A percentile compares a stretch with the other conserved stretches of the same genome.
Conservation (phyloP, 1,284 basidiomycete species). For the Phellopilus nigrolimitatus region DNA sequence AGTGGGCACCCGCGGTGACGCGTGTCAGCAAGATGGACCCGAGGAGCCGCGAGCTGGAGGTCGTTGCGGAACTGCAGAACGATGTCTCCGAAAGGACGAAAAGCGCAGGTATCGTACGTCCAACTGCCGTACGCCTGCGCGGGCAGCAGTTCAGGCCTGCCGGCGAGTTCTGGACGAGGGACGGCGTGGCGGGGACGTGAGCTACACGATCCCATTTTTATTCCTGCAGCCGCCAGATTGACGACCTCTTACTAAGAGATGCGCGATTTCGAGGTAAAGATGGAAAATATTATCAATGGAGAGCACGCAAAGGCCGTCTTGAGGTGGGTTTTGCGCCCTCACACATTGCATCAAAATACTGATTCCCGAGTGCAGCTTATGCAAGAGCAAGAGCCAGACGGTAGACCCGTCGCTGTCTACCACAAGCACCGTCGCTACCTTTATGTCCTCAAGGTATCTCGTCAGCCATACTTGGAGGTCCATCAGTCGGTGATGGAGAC, state of each 20-base stretch:
- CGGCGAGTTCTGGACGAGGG: slow-evolving; percentile 29
- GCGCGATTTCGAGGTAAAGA: slow-evolving; percentile 32
- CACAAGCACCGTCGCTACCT: slow-evolving; percentile 34
- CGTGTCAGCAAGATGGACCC: slow-evolving; percentile 33
- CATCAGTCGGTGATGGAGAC: slow-evolving; percentile 32
- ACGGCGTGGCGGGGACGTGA: slow-evolving; percentile 19
- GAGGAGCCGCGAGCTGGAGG: slow-evolving; percentile 31
- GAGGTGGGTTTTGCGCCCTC: slow-evolving; percentile 26
- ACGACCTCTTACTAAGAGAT: slow-evolving; percentile 20
- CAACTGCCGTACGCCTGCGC: slow-evolving; percentile 28
- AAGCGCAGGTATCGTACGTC: too few species aligned
- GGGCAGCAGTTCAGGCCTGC: slow-evolving; percentile 28
- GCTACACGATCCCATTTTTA: background rate
- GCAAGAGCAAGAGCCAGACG: slow-evolving; percentile 27
- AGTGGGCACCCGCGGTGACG: slow-evolving; percentile 36
- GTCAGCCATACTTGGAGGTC: slow-evolving; percentile 36
- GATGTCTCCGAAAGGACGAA: slow-evolving; percentile 23
- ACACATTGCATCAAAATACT: too few species aligned
- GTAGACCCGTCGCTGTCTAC: slow-evolving; percentile 33
- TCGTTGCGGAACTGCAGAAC: slow-evolving; percentile 33
- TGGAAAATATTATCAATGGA: slow-evolving; percentile 32
- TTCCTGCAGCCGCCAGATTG: slow-evolving; percentile 6
- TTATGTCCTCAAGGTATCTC: slow-evolving; percentile 34
- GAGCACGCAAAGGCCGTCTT: slow-evolving; percentile 25
- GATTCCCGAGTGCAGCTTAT: slow-evolving; percentile 26